phyloP scores from a whole-genome alignment of 176 grass and related monocot species.

The Rhynchospora tenuis region DNA sequence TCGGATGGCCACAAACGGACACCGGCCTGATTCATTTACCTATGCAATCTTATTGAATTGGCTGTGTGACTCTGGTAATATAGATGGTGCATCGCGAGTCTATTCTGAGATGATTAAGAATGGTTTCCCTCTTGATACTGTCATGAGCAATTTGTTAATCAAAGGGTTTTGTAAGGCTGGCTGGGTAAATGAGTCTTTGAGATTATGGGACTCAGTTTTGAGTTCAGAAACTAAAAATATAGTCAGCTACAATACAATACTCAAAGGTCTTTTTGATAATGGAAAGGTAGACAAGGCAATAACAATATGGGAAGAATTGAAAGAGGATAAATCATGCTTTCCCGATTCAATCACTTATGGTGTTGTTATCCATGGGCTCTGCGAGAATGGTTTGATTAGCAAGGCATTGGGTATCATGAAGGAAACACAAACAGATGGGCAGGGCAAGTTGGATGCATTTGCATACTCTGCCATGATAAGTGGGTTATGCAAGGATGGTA shows the following conservation, averaged over 20 bases:
- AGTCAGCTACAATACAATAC: constrained; percentile 71
- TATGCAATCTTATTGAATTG: constrained; percentile 75
- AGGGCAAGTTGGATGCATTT: constrained; percentile 53
- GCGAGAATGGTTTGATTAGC: constrained; percentile 61
- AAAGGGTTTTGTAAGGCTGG: constrained; percentile 57
- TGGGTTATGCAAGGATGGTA: constrained; percentile 70
- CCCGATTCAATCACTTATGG: constrained; percentile 71
- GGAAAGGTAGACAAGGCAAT: constrained; percentile 47
- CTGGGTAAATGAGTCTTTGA: constrained; percentile 40
- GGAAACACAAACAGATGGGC: constrained; percentile 27
- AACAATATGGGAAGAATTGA: constrained; percentile 43
- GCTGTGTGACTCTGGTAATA: constrained; percentile 56
- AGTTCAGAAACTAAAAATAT: constrained; percentile 33
- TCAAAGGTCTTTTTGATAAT: constrained; percentile 59
- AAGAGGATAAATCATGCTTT: constrained; percentile 36
- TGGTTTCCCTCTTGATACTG: constrained; percentile 55
- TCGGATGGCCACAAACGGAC: constrained; percentile 71
- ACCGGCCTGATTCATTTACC: constrained; percentile 44
- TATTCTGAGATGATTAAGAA: constrained; percentile 73
- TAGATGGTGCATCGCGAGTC: constrained; percentile 47
- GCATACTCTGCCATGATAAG: constrained; percentile 71
- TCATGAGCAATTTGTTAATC: constrained; percentile 61
- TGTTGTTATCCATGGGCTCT: constrained; percentile 72
- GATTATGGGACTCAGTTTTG: constrained; percentile 48
- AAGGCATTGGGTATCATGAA: constrained; percentile 64